Base-by-base conservation (phyloP, 495 filamentous ascomycete genomes). In the Neurospora sp. region DNA sequence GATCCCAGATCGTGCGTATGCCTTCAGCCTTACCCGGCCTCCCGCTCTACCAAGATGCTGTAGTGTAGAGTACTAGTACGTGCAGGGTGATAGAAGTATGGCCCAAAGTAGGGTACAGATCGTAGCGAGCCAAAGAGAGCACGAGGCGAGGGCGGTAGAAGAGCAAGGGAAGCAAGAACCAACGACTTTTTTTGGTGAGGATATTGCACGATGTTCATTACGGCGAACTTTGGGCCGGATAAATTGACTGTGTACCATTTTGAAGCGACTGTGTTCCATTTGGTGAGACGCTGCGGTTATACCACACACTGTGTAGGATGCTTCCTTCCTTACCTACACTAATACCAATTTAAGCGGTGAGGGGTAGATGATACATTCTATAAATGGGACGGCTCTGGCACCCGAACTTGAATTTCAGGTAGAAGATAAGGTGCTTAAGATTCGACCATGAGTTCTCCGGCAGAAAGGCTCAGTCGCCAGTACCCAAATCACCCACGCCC, bases 381-480 rank as follows among this genome's bases (percentile, higher is more conserved):
- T 59, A 59, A 59, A 59, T 59, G 10, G 10, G 48, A 59, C 21
- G 11, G 21, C 24, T 59, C 24, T 15, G 48, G 48, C 48, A 59
- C 48, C 45, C 45, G 9, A 15, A 28, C 13, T 59, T 2, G 24
- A 59, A 59, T 11, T 28, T 15, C 48, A 3, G 21, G 1, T 2
- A 48, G 43, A 21, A 21, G n/a, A 21, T n/a, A 21, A 11, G 43
- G n/a, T 24, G 11, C 21, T n/a, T n/a, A 48, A 48, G 42, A 54
- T 54, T 54, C 10, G 2, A 54, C 10, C 9, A 54, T 54, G 45
- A 24, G 21, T 28, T 54, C 48, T 59, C 13, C 48, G 21, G 48
- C 48, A 87, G 85, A 24, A 92, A 92, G 90, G 90, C 15, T 92
- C 90, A 0, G 92, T 93, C 69, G 92, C 91, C 85, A 92, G 92